phyloP scores from a whole-genome alignment of 306 rosid species.

The Adenanthera pavonina region DNA sequence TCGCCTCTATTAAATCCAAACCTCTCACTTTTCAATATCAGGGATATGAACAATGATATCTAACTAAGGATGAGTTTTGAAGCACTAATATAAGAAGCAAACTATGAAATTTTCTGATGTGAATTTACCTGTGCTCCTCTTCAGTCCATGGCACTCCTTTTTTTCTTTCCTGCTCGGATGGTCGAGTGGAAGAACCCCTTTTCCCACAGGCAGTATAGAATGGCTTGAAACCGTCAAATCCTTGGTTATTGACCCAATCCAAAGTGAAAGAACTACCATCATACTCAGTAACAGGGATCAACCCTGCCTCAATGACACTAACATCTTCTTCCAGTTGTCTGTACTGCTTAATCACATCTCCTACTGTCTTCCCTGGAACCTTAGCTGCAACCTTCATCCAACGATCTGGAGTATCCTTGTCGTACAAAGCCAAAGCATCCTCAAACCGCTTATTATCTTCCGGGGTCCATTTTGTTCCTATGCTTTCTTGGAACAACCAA shows the following conservation, averaged over 20 bases:
- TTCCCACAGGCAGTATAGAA: slow-evolving; percentile 63
- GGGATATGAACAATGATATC: slow-evolving; percentile 21
- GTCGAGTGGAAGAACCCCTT: slow-evolving; percentile 61
- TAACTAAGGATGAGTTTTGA: slow-evolving; percentile 4
- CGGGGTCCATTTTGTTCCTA: slow-evolving; percentile 72
- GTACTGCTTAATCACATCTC: slow-evolving; percentile 90
- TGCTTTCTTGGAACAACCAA: slow-evolving; percentile 83
- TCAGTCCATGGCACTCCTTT: slow-evolving; percentile 96
- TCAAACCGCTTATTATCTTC: slow-evolving; percentile 87
- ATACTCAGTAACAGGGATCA: slow-evolving; percentile 76
- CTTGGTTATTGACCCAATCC: slow-evolving; percentile 67
- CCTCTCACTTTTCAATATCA: slow-evolving; percentile 1
- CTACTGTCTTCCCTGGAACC: slow-evolving; percentile 86
- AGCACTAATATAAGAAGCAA: slow-evolving; percentile 12
- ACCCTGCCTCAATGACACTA: slow-evolving; percentile 84
- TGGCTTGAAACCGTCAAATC: slow-evolving; percentile 69
- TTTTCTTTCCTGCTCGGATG: slow-evolving; percentile 85
- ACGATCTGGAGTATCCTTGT: slow-evolving; percentile 79
- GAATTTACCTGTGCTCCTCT: slow-evolving; percentile 87
- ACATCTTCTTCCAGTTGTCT: slow-evolving; percentile 86
- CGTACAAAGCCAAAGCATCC: slow-evolving; percentile 78
- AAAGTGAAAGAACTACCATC: slow-evolving; percentile 63
- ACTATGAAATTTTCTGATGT: neutral
- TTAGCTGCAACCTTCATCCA: slow-evolving; percentile 76
- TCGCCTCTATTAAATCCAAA: no score